These are phyloP conservation scores for Silene vulgaris DNA, from an alignment of 179 eudicot genomes.

Conservation along the genomic window DNA sequence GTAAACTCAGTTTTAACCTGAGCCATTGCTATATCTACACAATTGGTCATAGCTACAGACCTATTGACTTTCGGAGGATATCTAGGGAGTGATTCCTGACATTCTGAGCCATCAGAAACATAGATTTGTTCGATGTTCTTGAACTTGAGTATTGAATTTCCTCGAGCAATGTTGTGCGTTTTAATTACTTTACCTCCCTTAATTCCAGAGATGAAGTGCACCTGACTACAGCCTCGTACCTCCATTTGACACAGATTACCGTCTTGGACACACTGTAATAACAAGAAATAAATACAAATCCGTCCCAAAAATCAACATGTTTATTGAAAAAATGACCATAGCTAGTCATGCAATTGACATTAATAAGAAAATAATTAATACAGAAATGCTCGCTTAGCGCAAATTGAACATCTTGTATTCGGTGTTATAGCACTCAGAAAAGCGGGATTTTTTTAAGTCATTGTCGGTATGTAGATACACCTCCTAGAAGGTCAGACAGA, in stretches of 20 bases:
- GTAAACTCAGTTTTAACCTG: slow-evolving; percentile 36
- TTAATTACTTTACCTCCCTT: slow-evolving; percentile 41
- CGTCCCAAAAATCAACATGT: neutral
- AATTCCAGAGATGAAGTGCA: slow-evolving; percentile 52
- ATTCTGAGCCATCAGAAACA: slow-evolving; percentile 30
- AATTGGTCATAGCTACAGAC: slow-evolving; percentile 23
- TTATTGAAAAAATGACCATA: too few relatives aligned
- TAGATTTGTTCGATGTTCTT: slow-evolving; percentile 48
- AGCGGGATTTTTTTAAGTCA: too few relatives aligned
- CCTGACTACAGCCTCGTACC: slow-evolving; percentile 45
- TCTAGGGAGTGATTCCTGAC: slow-evolving; percentile 20
- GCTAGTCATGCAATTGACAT: too few relatives aligned
- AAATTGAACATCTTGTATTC: neutral
- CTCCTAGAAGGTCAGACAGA: neutral
- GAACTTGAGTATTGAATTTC: slow-evolving; percentile 44
- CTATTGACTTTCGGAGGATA: slow-evolving; percentile 26
- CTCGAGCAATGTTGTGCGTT: slow-evolving; percentile 40
- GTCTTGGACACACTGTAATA: slow-evolving; percentile 14
- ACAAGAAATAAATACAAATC: neutral
- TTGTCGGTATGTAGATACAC: too few relatives aligned
- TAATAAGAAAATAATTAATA: neutral
- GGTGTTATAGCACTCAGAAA: neutral
- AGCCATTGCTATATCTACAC: slow-evolving; percentile 24
- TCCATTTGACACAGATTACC: slow-evolving; percentile 36
- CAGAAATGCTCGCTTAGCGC: neutral